These are phyloP conservation scores for Globisporangium alternatum DNA, from an alignment of 352 stramenopile genomes.

Conservation along the genomic window DNA sequence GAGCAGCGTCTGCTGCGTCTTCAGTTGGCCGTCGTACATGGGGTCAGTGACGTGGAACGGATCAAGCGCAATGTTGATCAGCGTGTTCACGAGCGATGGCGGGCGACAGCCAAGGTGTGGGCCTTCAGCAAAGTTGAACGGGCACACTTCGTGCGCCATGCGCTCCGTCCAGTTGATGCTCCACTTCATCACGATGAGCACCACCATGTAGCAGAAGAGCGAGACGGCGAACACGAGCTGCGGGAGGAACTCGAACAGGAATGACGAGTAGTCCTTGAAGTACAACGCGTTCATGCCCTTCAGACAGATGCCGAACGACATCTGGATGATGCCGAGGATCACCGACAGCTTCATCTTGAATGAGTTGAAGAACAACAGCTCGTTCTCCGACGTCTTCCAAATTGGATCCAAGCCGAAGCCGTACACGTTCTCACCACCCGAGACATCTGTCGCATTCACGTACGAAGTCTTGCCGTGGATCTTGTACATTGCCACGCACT, in stretches of 20 bases:
- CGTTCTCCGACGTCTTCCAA: slow-evolving; percentile 97
- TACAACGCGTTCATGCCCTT: slow-evolving; percentile 97
- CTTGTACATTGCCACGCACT: slow-evolving; percentile 68
- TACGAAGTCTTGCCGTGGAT: slow-evolving; percentile 73
- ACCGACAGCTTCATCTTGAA: slow-evolving; percentile 99
- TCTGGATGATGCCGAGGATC: slow-evolving; percentile 98
- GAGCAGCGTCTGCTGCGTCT: slow-evolving; percentile 89
- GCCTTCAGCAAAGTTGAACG: slow-evolving; percentile 91
- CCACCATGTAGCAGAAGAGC: slow-evolving; percentile 99
- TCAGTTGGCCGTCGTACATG: slow-evolving; percentile 93
- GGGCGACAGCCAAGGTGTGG: slow-evolving; percentile 94
- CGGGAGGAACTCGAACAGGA: slow-evolving; percentile 98
- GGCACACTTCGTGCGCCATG: slow-evolving; percentile 91
- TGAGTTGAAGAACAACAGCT: slow-evolving; percentile 99
- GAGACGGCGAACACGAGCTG: slow-evolving; percentile 95
- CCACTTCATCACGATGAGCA: slow-evolving; percentile 99
- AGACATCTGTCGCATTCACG: slow-evolving; percentile 82
- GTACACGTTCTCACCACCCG: slow-evolving; percentile 90
- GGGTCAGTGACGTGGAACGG: slow-evolving; percentile 93
- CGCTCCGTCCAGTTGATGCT: slow-evolving; percentile 97
- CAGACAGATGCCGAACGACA: slow-evolving; percentile 97
- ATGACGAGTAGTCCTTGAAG: slow-evolving; percentile 94
- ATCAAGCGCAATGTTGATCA: slow-evolving; percentile 98
- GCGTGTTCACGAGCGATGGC: slow-evolving; percentile 96
- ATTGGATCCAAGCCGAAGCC: slow-evolving; percentile 97